Evolutionary conservation across 345 rosid species (phyloP).

Genomic region (Arabidopsis arenosa): DNA sequence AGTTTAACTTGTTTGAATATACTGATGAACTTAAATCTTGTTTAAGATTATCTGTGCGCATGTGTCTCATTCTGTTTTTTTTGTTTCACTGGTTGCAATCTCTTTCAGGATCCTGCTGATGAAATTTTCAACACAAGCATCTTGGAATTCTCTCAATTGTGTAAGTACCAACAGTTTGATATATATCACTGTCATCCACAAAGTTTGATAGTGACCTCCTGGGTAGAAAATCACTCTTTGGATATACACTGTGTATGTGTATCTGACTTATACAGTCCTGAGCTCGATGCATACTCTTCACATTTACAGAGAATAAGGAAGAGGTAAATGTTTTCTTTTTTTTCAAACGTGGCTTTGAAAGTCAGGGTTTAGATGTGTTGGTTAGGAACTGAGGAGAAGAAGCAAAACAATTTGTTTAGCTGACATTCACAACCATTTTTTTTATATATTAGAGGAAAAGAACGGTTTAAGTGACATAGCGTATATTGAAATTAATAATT

Average conservation of each 20-base stretch:
- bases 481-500: conserved; percentile 26
- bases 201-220: conserved; percentile 7
- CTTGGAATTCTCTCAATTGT: conserved; percentile 8
- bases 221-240: background rate
- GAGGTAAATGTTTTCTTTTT: background rate
- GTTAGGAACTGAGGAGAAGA: conserved; percentile 73
- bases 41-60: background rate
- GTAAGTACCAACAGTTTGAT: conserved; percentile 24
- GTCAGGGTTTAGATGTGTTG: conserved; percentile 80
- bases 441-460: conserved; percentile 19
- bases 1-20: background rate
- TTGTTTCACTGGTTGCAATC: background rate
- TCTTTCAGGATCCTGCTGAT: conserved; percentile 22
- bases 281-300: conserved; percentile 16
- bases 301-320: conserved; percentile 10
- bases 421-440: conserved; percentile 38
- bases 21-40: background rate
- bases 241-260: conserved; percentile 18
- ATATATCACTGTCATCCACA: conserved; percentile 7
- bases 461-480: conserved; percentile 34
- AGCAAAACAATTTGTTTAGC: conserved; percentile 49
- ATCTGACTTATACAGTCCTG: background rate
- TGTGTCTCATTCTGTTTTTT: background rate
- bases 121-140: conserved; percentile 7
- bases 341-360: conserved; percentile 47